These are phyloP conservation scores for Dictyostelium discoideum DNA, from an alignment of 78 protist species.

Conservation along the genomic window DNA sequence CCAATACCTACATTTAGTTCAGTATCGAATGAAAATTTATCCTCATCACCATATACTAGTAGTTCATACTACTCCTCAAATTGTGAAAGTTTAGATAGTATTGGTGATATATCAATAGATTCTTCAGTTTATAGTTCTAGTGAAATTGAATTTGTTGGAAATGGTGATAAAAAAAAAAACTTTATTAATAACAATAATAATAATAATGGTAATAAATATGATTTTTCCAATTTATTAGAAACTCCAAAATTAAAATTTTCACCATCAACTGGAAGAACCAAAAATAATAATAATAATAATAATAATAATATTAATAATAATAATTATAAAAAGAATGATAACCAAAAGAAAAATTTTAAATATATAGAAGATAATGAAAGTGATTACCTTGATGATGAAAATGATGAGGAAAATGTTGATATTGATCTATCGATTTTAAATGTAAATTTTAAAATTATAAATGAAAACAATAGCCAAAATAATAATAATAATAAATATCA, in stretches of 20 bases:
- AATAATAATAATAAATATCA: conserved; percentile 14
- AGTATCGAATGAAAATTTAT: not conserved
- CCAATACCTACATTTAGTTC: not conserved
- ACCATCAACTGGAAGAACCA: conserved; percentile 17
- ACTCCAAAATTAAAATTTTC: conserved; percentile 9
- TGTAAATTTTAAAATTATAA: not conserved
- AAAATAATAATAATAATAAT: conserved; percentile 4
- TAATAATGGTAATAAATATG: not conserved
- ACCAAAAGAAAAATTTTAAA: not conserved
- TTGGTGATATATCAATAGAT: not conserved
- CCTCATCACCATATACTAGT: not conserved
- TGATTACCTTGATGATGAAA: not conserved
- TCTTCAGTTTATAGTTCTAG: not conserved
- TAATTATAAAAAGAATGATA: not conserved
- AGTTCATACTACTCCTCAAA: not conserved
- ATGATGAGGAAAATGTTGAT: not conserved
- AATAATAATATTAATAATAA: not conserved
- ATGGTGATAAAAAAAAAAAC: not conserved
- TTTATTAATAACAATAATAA: not conserved
- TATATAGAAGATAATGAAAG: too few species aligned
- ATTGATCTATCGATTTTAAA: conserved; percentile 38
- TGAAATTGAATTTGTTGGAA: not conserved
- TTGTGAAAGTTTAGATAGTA: not conserved
- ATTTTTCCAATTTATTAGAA: not conserved
- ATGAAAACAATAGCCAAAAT: not conserved